A percentile compares a stretch with the other conserved stretches of the same genome.
These are phyloP conservation scores for Nannochloropsis gaditana DNA, from an alignment of 108 stramenopile genomes.

Conservation along the genomic window DNA sequence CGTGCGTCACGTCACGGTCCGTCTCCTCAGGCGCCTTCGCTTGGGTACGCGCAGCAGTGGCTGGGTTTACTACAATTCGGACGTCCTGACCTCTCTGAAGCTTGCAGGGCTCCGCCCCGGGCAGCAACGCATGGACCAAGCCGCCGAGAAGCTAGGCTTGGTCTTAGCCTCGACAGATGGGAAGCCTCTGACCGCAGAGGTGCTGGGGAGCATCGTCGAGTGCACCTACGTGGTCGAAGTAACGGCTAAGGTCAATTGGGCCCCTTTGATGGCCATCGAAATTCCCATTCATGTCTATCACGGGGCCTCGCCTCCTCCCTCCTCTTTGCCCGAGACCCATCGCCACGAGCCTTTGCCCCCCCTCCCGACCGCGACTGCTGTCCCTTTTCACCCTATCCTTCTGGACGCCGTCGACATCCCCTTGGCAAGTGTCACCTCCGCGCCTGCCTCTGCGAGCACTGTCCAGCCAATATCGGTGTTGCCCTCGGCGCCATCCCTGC, in stretches of 20 bases:
- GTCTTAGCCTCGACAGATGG: not conserved
- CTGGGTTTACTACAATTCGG: not conserved
- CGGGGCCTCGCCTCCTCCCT: not conserved
- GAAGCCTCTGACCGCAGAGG: not conserved
- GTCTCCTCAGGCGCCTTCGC: not conserved
- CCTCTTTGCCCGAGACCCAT: slow-evolving; percentile 16
- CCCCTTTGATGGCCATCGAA: not conserved
- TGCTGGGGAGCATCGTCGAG: not conserved
- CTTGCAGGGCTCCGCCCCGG: not conserved
- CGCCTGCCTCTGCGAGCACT: no score
- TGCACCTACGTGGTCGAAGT: not conserved
- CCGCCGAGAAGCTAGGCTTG: not conserved
- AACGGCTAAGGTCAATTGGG: not conserved
- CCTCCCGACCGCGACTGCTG: not conserved
- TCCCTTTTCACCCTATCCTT: not conserved
- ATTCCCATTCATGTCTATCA: not conserved
- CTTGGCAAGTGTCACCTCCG: not conserved
- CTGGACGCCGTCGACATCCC: not conserved
- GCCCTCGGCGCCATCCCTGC: not conserved
- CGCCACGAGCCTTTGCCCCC: not conserved
- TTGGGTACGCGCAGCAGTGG: slow-evolving; percentile 6
- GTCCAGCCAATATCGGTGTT: not conserved
- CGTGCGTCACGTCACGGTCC: not conserved
- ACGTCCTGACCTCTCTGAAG: not conserved
- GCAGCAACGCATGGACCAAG: not conserved